Base-by-base conservation (phyloP, 495 filamentous ascomycete species). In the Daldinia grandis region DNA sequence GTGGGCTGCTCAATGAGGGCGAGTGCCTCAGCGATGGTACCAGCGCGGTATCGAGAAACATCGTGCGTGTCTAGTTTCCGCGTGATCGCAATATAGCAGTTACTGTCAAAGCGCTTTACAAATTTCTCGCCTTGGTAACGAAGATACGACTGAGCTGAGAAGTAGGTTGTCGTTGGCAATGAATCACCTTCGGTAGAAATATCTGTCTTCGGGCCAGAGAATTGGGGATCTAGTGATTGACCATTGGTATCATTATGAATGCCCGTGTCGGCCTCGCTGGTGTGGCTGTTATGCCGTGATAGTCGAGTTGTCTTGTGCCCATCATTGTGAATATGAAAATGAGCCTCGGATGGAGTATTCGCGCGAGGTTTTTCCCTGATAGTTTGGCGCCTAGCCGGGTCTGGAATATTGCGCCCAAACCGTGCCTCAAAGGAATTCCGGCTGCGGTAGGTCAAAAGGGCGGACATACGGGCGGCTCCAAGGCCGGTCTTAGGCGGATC, bases 41-140 rank as follows among this genome's bases (percentile, higher is more conserved):
- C 73, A 15, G 84, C 80, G 19, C 93, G 89, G 69, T 89, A 85
- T 24, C 93, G 87, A 21, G 92, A 94, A 28, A 99, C 87, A 76
- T 99, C 95, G 77, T 99, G 95, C 3, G 95, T 99, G 75, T 99
- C 95, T n/a, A 99, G 89, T 79, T 99, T 99, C 65, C 95, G 92
- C 5, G 95, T 98, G 78, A 98, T 97, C 66, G 95, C 94, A 63
- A 99, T 98, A 81, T 99, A 99, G 82, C 95, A 98, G 76, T 99
- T 99, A 69, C 93, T 91, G 79, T 99, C 95, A 76, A 98, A 99
- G 6, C 95, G 90, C 75, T 93, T 93, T 68, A 98, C 95, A 76
- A 99, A 99, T 79, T 99, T 99, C 60, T 90, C 87, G 44, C 92
- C 95, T 81, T 99, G 95, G 79, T 99, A 99, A n/a, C 95, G 91